phyloP scores from a whole-genome alignment of 2,329 filamentous ascomycete species.

The Exophiala oligosperma region DNA sequence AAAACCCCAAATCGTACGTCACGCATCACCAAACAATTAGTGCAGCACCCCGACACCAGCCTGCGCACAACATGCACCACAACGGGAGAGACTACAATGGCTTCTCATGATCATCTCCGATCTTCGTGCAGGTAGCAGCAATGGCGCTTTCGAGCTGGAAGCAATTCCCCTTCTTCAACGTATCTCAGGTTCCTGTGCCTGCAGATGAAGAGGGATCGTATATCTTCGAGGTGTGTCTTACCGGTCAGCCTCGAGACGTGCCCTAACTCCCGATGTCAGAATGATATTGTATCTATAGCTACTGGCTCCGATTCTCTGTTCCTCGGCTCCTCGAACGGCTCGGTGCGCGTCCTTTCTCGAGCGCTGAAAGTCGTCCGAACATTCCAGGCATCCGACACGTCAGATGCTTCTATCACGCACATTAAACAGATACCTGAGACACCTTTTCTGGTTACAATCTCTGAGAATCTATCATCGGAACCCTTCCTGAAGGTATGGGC shows the following conservation, averaged over 20 bases:
- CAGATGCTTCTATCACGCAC: constrained; percentile 71
- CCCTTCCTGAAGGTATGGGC: constrained; percentile 97
- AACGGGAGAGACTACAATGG: constrained; percentile 1
- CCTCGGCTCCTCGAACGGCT: constrained; percentile 79
- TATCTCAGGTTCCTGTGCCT: constrained; percentile 75
- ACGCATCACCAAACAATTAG: not conserved
- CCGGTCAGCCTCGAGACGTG: constrained; percentile 2
- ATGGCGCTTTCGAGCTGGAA: constrained; percentile 71
- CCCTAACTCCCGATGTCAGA: constrained; percentile 35
- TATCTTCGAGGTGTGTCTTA: constrained; percentile 69
- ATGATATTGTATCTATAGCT: constrained; percentile 77
- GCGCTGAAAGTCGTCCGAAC: constrained; percentile 82
- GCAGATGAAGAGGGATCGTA: constrained; percentile 74
- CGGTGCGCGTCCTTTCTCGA: constrained; percentile 82
- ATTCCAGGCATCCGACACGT: constrained; percentile 78
- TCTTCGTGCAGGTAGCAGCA: not conserved
- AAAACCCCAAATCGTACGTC: constrained; percentile 2
- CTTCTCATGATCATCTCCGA: not conserved
- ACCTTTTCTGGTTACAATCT: constrained; percentile 73
- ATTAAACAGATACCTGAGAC: constrained; percentile 91
- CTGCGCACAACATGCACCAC: not conserved
- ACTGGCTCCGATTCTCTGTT: constrained; percentile 89
- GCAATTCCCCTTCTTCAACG: constrained; percentile 99
- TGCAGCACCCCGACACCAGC: not conserved
- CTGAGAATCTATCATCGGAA: constrained; percentile 84